A percentile compares a stretch with the other conserved stretches of the same genome.
Conservation (phyloP, 1,139 yeast species). For the Yamadazyma triangularis region DNA sequence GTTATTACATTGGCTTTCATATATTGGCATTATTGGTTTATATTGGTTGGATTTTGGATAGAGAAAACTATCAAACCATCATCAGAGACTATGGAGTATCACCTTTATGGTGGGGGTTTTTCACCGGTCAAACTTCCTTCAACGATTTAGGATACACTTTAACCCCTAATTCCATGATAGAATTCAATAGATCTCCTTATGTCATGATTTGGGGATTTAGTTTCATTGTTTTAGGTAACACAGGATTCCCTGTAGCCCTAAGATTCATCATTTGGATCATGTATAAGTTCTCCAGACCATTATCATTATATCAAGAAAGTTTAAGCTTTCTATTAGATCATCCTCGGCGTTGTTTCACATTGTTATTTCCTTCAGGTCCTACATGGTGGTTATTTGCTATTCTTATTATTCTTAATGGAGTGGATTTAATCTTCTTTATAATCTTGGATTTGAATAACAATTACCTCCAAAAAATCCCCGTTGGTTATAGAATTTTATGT, state of each 20-base stretch:
- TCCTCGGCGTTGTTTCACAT: conserved; percentile 94
- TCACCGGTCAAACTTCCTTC: conserved; percentile 72
- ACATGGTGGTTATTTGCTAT: conserved; percentile 92
- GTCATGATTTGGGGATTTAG: conserved; percentile 59
- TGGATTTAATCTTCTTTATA: conserved; percentile 76
- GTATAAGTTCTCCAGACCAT: conserved; percentile 62
- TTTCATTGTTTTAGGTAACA: conserved; percentile 83
- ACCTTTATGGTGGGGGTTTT: conserved; percentile 91
- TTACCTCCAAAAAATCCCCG: conserved; percentile 46
- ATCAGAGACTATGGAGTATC: conserved; percentile 54
- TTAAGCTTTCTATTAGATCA: conserved; percentile 86
- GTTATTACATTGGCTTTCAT: conserved; percentile 75
- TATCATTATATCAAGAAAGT: conserved; percentile 67
- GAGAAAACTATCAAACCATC: conserved; percentile 34
- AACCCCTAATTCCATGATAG: conserved; percentile 71
- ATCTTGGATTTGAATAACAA: conserved; percentile 63
- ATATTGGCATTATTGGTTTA: conserved; percentile 53
- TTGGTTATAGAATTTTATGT: conserved; percentile 66
- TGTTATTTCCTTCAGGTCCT: conserved; percentile 85
- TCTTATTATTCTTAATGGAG: conserved; percentile 63
- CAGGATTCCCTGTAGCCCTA: conserved; percentile 83
- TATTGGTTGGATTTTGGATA: conserved; percentile 61
- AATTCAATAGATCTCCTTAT: conserved; percentile 61
- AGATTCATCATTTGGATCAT: conserved; percentile 78
- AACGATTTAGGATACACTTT: conserved; percentile 81